Evolutionary conservation across 352 stramenopile genomes (phyloP).

Genomic region (Globisporangium nagaii): DNA sequence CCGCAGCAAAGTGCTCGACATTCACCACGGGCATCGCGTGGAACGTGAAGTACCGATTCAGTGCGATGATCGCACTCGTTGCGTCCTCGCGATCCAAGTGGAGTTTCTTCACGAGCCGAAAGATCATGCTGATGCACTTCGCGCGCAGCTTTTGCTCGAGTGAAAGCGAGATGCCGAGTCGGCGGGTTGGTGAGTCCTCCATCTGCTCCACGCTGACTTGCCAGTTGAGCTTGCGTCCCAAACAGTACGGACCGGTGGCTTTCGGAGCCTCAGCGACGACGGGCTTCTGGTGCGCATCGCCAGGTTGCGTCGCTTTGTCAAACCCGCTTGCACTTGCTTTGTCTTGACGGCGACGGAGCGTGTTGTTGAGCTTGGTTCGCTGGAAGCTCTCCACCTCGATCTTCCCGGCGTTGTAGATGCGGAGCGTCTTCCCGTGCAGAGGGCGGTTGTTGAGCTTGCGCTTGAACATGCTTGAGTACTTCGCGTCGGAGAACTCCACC

Average conservation of each 20-base stretch:
- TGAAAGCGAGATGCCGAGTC: conserved; percentile 42
- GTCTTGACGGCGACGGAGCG: conserved; percentile 15
- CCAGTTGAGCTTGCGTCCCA: conserved; percentile 74
- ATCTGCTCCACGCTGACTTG: conserved; percentile 51
- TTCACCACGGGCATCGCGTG: conserved; percentile 58
- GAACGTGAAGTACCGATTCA: conserved; percentile 79
- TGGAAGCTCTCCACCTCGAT: conserved; percentile 66
- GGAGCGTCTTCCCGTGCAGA: conserved; percentile 39
- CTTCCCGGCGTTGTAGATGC: conserved; percentile 44
- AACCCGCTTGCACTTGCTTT: conserved; percentile 9
- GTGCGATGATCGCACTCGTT: conserved; percentile 65
- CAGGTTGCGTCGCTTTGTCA: conserved; percentile 13
- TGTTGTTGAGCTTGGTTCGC: conserved; percentile 41
- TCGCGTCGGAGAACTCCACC: conserved; percentile 51
- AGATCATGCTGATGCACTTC: conserved; percentile 61
- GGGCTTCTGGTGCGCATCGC: not conserved
- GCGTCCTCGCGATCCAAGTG: conserved; percentile 63
- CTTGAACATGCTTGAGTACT: conserved; percentile 38
- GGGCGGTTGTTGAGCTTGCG: conserved; percentile 57
- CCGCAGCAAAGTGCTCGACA: conserved; percentile 58
- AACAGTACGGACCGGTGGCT: conserved; percentile 36
- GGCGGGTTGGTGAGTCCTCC: conserved; percentile 54
- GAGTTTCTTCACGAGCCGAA: conserved; percentile 56
- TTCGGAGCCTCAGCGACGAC: conserved; percentile 1
- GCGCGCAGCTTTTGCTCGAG: conserved; percentile 61